phyloP scores from a whole-genome alignment of 257 asterid species.

The Voacanga thouarsii region DNA sequence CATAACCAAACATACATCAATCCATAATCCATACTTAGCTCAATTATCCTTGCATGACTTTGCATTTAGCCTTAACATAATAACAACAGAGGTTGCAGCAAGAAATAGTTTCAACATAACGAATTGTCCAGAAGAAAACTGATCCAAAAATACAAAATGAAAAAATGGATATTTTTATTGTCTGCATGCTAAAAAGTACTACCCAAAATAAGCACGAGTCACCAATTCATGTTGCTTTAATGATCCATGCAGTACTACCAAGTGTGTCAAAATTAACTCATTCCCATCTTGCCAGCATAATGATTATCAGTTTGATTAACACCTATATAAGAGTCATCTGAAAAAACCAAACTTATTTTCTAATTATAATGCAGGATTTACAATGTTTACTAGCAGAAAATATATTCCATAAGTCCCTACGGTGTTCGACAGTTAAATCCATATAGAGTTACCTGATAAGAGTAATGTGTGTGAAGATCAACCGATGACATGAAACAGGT shows the following conservation, averaged over 20 bases:
- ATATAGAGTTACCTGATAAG: constrained; percentile 71
- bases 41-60: neutral
- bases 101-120: no score
- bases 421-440: neutral
- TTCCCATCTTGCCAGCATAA: neutral
- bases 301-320: neutral
- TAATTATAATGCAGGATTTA: neutral
- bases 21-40: neutral
- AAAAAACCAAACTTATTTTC: neutral
- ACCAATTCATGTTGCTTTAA: neutral
- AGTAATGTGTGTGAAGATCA: constrained; percentile 97
- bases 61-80: neutral
- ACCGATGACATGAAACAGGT: constrained; percentile 98
- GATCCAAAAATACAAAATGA: neutral
- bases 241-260: neutral
- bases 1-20: neutral
- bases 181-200: no score
- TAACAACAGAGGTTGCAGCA: neutral
- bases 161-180: no score
- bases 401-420: neutral
- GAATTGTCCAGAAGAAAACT: neutral
- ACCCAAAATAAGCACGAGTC: neutral
- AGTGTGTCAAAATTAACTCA: neutral
- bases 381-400: neutral
- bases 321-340: neutral